These are phyloP conservation scores for Globisporangium irregulare DNA, from an alignment of 352 stramenopile genomes.

Conservation along the genomic window DNA sequence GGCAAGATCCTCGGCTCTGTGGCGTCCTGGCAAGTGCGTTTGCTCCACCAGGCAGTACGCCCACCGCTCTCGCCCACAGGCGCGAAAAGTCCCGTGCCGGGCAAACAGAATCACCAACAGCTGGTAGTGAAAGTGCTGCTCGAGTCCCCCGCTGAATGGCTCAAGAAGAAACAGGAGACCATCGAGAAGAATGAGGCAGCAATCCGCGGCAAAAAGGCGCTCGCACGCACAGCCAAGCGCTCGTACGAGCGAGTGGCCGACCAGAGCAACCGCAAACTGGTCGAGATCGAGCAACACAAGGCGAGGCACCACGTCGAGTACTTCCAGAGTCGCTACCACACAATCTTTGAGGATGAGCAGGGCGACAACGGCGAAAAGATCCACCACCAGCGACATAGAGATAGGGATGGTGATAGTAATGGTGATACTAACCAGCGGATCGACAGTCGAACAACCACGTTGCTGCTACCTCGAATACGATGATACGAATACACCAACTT, in stretches of 20 bases:
- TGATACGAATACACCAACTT: neutral
- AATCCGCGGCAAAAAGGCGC: slow-evolving; percentile 22
- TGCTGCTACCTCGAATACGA: slow-evolving; percentile 7
- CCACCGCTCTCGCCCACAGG: neutral
- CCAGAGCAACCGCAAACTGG: slow-evolving; percentile 49
- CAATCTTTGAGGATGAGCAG: slow-evolving; percentile 12
- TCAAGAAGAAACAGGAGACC: slow-evolving; percentile 33
- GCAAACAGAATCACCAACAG: slow-evolving; percentile 6
- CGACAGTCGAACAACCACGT: neutral
- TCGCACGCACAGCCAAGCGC: slow-evolving; percentile 34
- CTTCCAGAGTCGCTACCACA: slow-evolving; percentile 37
- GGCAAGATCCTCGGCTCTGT: neutral
- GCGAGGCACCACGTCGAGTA: slow-evolving; percentile 37
- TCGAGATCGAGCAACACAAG: slow-evolving; percentile 54
- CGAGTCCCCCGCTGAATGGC: slow-evolving; percentile 38
- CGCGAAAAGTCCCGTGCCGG: neutral
- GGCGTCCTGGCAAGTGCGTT: slow-evolving; percentile 48
- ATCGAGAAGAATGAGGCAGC: slow-evolving; percentile 26
- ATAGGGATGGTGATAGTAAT: neutral
- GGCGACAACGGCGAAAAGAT: neutral
- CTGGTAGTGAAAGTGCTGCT: slow-evolving; percentile 15
- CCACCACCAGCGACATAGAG: neutral
- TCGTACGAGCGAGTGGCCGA: slow-evolving; percentile 45
- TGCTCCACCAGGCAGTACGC: slow-evolving; percentile 31
- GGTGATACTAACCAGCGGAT: neutral